Conservation (phyloP, 2,329 filamentous ascomycete genomes). For the Gaeumannomyces sp. region DNA sequence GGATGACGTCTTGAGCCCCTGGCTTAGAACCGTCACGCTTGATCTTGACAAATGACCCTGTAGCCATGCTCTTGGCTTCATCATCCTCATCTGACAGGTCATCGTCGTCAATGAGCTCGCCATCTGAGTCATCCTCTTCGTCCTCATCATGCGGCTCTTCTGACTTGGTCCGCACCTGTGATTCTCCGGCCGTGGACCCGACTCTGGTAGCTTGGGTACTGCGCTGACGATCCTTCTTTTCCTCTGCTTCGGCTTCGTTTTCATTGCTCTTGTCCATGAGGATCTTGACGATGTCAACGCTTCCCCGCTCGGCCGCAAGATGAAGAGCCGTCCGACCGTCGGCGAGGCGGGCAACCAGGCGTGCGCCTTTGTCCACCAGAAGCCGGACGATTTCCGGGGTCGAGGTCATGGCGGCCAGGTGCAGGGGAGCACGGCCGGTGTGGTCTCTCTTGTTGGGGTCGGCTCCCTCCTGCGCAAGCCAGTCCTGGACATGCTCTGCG, state of each 20-base stretch:
- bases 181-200: constrained; percentile 12
- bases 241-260: constrained; percentile 64
- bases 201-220: background rate
- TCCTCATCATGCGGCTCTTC: constrained; percentile 21
- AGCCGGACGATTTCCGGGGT: constrained; percentile 63
- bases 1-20: constrained; percentile 33
- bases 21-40: constrained; percentile 28
- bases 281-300: constrained; percentile 61
- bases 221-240: constrained; percentile 21
- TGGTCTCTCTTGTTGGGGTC: constrained; percentile 71
- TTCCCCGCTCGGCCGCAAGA: constrained; percentile 66
- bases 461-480: constrained; percentile 59
- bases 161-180: constrained; percentile 14
- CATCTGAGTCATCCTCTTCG: constrained; percentile 33
- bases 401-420: constrained; percentile 65
- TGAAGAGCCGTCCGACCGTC: constrained; percentile 82
- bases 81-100: constrained; percentile 39
- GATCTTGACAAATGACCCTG: constrained; percentile 71
- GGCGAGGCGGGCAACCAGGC: constrained; percentile 66
- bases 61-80: constrained; percentile 48
- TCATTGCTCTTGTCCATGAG: constrained; percentile 67
- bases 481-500: constrained; percentile 62
- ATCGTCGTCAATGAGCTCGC: constrained; percentile 38
- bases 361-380: constrained; percentile 65
- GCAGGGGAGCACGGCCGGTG: constrained; percentile 71